Evolutionary conservation across 2,329 filamentous ascomycete species (phyloP).

Genomic region (Blastomyces gilchristii): DNA sequence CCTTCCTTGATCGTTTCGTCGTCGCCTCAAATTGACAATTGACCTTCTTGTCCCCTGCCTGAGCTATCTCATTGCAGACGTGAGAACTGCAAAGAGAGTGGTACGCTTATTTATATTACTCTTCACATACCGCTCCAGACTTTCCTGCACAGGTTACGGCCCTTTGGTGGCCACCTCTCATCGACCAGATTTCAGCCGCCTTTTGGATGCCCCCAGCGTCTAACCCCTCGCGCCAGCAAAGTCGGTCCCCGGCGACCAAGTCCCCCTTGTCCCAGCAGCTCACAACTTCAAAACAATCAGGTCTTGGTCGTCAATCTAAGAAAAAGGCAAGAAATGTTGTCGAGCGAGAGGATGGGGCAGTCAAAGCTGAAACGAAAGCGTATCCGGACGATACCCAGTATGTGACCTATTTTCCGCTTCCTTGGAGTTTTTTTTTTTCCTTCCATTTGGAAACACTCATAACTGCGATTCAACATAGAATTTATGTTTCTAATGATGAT

Average conservation of each 20-base stretch:
- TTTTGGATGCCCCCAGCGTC: slow-evolving; percentile 36
- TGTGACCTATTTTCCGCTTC: slow-evolving; percentile 12
- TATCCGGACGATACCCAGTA: slow-evolving; percentile 29
- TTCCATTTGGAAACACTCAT: neutral
- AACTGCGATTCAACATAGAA: neutral
- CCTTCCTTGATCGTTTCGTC: neutral
- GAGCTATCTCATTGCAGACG: too few species aligned
- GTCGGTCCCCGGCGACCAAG: slow-evolving; percentile 27
- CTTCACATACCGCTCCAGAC: neutral
- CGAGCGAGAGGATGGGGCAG: slow-evolving; percentile 28
- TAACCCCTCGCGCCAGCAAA: slow-evolving; percentile 31
- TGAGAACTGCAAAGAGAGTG: neutral
- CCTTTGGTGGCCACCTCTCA: slow-evolving; percentile 21
- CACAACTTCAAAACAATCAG: slow-evolving; percentile 23
- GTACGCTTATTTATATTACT: neutral
- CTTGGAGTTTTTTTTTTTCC: neutral
- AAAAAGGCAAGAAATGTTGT: slow-evolving; percentile 33
- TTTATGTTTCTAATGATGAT: neutral
- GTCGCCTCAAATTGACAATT: neutral
- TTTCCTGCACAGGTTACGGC: slow-evolving; percentile 18
- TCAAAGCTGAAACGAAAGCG: slow-evolving; percentile 25
- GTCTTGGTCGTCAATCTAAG: slow-evolving; percentile 27
- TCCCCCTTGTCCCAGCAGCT: slow-evolving; percentile 21
- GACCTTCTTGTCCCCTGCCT: neutral
- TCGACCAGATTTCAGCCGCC: slow-evolving; percentile 8